Base-by-base conservation (phyloP, 257 asterid species). In the Paulownia fortunei region DNA sequence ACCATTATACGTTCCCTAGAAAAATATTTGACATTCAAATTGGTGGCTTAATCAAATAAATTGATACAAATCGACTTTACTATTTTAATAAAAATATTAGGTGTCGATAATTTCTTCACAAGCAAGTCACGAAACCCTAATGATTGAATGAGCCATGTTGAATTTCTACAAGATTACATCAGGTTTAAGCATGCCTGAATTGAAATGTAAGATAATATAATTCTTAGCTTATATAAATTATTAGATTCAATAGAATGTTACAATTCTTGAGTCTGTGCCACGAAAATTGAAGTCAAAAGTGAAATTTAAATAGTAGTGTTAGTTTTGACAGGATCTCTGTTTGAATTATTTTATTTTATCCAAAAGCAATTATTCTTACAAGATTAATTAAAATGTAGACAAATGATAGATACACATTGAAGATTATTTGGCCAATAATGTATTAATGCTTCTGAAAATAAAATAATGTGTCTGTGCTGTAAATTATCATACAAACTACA, bases 61-160 rank as follows among this genome's bases (percentile, higher is more conserved):
- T n/a, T n/a, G n/a, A n/a, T n/a, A n/a, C n/a, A n/a, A n/a, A n/a
- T 56, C 4, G 56, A 36, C 4, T 59, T 71, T 39, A 26, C 5
- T n/a, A 18, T 9, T 26, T 36, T 47, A 27, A 44, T 65, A 7
- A 44, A 36, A 23, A 42, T 21, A 60, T 55, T 72, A 51, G 4
- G 76, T 54, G 75, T 21, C 24, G 34, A 55, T 61, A 23, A 52
- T 65, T 81, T 41, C 80, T 80, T 80, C 51, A 77, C 74, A 76
- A 41, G 56, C 63, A 80, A 82, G 82, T 32, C 73, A 85, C 65
- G 69, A 39, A 73, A 80, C 52, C 82, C 12, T 44, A 56, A 80
- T 82, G 80, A 82, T 85, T 85, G 84, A 85, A 65, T 2, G 72
- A 74, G 81, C 62, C 52, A 51, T 69, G 78, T 72, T 77, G 63